Conservation (phyloP, 495 filamentous ascomycete genomes). For the Neurospora sp. region DNA sequence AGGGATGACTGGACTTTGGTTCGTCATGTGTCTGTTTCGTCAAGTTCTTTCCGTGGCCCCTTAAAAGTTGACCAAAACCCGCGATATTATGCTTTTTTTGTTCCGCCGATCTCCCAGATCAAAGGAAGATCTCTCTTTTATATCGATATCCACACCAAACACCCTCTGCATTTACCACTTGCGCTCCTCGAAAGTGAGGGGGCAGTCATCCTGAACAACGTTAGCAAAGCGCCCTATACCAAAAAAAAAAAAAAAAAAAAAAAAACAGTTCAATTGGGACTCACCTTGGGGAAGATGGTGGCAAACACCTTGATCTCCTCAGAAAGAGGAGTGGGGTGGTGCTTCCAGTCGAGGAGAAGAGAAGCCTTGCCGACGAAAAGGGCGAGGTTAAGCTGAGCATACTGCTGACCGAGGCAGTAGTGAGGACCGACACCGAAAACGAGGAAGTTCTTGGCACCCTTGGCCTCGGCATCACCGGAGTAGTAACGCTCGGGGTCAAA, state of each 20-base stretch:
- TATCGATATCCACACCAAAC: background rate
- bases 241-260: too few relatives aligned
- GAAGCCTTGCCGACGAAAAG: slow-evolving; percentile 93
- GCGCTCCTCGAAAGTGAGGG: slow-evolving; percentile 48
- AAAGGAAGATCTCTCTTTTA: background rate
- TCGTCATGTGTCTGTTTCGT: background rate
- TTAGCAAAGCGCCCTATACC: background rate
- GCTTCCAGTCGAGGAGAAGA: slow-evolving; percentile 81
- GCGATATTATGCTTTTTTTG: background rate
- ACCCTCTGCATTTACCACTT: slow-evolving; percentile 23
- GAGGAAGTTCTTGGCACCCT: slow-evolving; percentile 91
- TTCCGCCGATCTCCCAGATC: background rate
- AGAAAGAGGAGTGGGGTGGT: slow-evolving; percentile 65
- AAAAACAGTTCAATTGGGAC: slow-evolving; percentile 10
- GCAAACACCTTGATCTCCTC: slow-evolving; percentile 99
- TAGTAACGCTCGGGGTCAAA: slow-evolving; percentile 93
- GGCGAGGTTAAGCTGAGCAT: slow-evolving; percentile 82
- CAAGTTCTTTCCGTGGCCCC: background rate
- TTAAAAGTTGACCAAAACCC: background rate
- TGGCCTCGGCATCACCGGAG: slow-evolving; percentile 72
- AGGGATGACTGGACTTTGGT: background rate
- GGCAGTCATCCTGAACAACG: slow-evolving; percentile 48
- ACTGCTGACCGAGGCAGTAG: slow-evolving; percentile 92
- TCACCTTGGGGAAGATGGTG: slow-evolving; percentile 91
- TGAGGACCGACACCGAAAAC: slow-evolving; percentile 95